These are phyloP conservation scores for Gracilaria gracilis DNA, from an alignment of 23 red algal genomes.

Conservation along the genomic window DNA sequence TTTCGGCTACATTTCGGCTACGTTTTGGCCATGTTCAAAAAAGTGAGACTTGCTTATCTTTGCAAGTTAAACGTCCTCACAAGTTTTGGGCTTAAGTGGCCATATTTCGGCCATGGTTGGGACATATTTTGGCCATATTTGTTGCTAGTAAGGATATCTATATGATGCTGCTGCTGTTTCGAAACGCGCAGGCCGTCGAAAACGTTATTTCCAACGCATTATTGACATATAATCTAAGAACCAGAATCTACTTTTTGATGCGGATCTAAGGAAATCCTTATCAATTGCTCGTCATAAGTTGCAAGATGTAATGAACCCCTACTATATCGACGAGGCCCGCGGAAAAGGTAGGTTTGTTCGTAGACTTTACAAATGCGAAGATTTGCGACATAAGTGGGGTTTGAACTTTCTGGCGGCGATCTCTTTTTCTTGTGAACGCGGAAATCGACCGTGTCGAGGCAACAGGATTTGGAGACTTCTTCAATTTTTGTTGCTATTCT, in stretches of 20 bases:
- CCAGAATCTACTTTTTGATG: background rate
- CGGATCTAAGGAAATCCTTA: background rate
- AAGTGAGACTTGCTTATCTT: no score
- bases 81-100: no score
- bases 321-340: background rate
- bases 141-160: no score
- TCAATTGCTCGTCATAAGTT: background rate
- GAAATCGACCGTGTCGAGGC: background rate
- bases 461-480: no score
- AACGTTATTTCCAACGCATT: background rate
- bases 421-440: background rate
- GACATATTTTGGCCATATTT: no score
- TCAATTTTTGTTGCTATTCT: background rate
- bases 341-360: background rate
- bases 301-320: background rate
- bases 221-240: background rate
- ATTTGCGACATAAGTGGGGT: slow-evolving; percentile 16
- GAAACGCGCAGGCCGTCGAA: background rate
- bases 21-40: no score
- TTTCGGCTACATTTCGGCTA: no score
- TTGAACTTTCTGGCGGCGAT: slow-evolving; percentile 3
- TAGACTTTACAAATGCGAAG: background rate
- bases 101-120: no score
- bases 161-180: background rate
- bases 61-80: no score